Base-by-base conservation (phyloP, 2,329 filamentous ascomycete genomes). In the Colletotrichum siamense region DNA sequence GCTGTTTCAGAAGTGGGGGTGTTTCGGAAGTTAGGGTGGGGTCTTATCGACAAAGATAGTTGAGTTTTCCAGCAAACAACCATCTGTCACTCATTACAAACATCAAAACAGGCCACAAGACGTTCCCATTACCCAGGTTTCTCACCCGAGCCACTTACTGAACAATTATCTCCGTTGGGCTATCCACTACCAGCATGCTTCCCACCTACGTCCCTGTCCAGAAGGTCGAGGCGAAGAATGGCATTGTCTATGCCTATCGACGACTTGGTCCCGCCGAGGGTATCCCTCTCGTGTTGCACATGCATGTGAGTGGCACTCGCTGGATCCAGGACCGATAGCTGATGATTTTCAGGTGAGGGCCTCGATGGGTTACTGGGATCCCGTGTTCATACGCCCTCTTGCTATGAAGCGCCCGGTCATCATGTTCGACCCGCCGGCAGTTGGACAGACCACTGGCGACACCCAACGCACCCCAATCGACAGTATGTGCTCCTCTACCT, bases 331-430 rank as follows among this genome's bases (percentile, higher is more conserved):
- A 2, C 57, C 30, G 5, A 18, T 7, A 12, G 16, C 24, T 62
- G 34, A 72, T 15, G n/a, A 18, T 36, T 5, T 13, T 18, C 28
- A 75, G 67, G 71, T 73, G 30, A 44, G 72, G 16, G 67, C 72
- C 4, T 65, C 67, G 8, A 75, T 75, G 72, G 72, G 68, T 8
- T 75, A 71, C 22, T 75, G 72, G 72, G 72, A 75, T 52, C 72
- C 72, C 9, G 34, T 26, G 9, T 67, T 75, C 49, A 75, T 75
- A 44, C 67, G 62, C 7, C 59, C 59, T 5, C 61, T 75, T 26
- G 15, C 28, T 24, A 28, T 30, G n/a, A 71, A 49, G 30, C 72
- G 72, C 13, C 72, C 72, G 18, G 68, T 75, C 26, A 71, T 75
- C 15, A 70, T 75, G 67, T 75, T 75, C n/a, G 72, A 75, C 34